Percentiles rank a stretch among this genome's conserved stretches.
These are phyloP conservation scores for Pythium inflatum DNA, from an alignment of 352 stramenopile species.

Conservation along the genomic window DNA sequence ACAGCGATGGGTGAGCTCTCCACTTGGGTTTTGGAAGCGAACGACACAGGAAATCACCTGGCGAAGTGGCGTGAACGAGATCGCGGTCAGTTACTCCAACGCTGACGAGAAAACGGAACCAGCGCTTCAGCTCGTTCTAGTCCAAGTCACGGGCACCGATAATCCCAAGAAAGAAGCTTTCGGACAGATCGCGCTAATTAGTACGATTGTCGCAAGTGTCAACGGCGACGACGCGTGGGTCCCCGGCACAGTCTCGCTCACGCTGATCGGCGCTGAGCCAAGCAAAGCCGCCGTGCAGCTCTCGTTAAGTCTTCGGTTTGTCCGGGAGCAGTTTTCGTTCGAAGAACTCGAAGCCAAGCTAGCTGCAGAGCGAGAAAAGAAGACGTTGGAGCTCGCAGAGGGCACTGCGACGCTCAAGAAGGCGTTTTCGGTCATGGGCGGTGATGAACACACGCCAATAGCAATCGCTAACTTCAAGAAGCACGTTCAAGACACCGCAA, in stretches of 20 bases:
- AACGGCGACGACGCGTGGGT: not conserved
- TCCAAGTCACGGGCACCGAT: constrained; percentile 17
- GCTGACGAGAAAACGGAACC: constrained; percentile 32
- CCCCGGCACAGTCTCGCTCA: constrained; percentile 11
- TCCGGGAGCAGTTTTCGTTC: constrained; percentile 23
- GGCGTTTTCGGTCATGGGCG: constrained; percentile 44
- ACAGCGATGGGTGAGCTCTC: constrained; percentile 17
- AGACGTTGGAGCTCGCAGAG: constrained; percentile 41
- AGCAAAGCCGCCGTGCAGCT: constrained; percentile 5
- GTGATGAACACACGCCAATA: constrained; percentile 37
- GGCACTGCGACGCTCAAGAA: constrained; percentile 50
- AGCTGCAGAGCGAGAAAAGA: constrained; percentile 11
- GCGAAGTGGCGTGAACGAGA: constrained; percentile 4
- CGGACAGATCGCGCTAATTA: constrained; percentile 35
- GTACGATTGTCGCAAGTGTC: constrained; percentile 1
- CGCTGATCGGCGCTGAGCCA: not conserved
- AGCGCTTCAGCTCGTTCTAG: constrained; percentile 38
- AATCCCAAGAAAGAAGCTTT: constrained; percentile 30
- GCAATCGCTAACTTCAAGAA: constrained; percentile 39
- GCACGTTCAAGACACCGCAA: constrained; percentile 15
- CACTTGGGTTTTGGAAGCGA: constrained; percentile 1
- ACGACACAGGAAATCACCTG: constrained; percentile 24
- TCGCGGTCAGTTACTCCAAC: constrained; percentile 40
- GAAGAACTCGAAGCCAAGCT: constrained; percentile 33
- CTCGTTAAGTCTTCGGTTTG: constrained; percentile 32